Percentiles rank a stretch among this genome's conserved stretches.
phyloP scores from a whole-genome alignment of 225 moss, liverwort and hornwort genomes.

The Straminergon stramineum region DNA sequence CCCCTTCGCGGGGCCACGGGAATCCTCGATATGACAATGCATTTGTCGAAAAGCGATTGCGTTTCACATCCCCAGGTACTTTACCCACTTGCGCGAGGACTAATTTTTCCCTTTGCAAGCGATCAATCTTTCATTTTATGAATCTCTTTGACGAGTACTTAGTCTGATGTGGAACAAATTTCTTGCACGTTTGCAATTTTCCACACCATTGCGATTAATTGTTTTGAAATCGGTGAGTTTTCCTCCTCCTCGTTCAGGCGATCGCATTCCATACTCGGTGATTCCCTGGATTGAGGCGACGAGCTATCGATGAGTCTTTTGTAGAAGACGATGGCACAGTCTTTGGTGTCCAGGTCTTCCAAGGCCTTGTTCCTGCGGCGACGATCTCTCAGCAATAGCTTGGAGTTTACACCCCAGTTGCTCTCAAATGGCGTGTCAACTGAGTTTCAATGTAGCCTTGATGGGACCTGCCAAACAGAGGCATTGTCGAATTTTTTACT shows the following conservation, averaged over 20 bases:
- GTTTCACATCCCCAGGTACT: not conserved
- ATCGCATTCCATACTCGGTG: not conserved
- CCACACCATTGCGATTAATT: not conserved
- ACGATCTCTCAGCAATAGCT: not conserved
- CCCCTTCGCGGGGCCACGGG: not conserved
- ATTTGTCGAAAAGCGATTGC: not conserved
- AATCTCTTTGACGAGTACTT: not conserved
- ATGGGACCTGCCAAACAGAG: not conserved
- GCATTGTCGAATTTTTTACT: not conserved
- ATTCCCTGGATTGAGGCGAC: not conserved
- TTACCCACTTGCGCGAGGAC: not conserved
- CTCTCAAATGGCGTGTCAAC: not conserved
- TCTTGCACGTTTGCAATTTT: not conserved
- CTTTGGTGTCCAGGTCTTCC: not conserved
- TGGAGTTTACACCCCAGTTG: not conserved
- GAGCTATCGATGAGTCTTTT: not conserved
- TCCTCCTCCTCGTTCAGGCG: not conserved
- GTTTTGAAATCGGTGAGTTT: not conserved
- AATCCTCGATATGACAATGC: not conserved
- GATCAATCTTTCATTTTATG: not conserved
- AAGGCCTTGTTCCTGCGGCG: not conserved
- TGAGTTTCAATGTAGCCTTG: not conserved
- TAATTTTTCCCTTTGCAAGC: not conserved
- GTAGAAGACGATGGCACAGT: not conserved
- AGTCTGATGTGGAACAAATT: not conserved